A percentile compares a stretch with the other conserved stretches of the same genome.
Evolutionary conservation across 2,329 filamentous ascomycete species (phyloP).

Genomic region (Daldinia sp.): DNA sequence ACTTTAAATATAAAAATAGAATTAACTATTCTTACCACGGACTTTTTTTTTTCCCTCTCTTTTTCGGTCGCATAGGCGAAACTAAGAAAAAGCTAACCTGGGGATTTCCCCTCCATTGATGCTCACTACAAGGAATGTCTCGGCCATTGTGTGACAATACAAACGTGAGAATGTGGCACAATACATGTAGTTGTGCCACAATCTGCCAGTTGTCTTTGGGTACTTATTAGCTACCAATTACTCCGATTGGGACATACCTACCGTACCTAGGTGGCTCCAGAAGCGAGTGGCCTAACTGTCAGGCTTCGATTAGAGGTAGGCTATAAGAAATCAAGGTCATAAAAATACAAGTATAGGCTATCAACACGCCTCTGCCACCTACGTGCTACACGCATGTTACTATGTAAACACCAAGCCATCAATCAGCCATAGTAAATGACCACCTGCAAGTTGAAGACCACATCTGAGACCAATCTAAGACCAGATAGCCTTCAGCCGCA

Average conservation of each 20-base stretch:
- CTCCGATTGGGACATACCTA: too few species aligned
- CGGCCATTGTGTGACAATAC: conserved; percentile 3
- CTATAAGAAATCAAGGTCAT: neutral
- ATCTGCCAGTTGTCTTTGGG: conserved; percentile 17
- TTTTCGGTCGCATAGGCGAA: neutral
- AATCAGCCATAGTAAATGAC: conserved; percentile 27
- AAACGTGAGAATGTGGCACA: conserved; percentile 11
- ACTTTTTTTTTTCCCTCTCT: neutral
- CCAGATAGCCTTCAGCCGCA: conserved; percentile 8
- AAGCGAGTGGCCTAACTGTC: too few species aligned
- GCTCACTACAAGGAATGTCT: neutral
- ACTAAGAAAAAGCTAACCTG: neutral
- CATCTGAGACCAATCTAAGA: conserved; percentile 24
- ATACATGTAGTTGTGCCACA: conserved; percentile 20
- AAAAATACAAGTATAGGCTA: neutral
- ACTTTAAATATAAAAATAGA: conserved; percentile 20
- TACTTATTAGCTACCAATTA: neutral
- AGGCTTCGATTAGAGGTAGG: too few species aligned
- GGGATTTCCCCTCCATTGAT: neutral
- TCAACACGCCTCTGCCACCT: conserved; percentile 3
- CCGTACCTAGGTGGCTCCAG: too few species aligned
- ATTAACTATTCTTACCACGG: neutral
- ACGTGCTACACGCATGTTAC: neutral
- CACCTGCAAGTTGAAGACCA: conserved; percentile 25
- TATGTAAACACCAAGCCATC: conserved; percentile 9